Evolutionary conservation across 371 early-diverging fungal species (phyloP), one percentile per base, ranked within the genome.

Genomic region (Rhizopus sp.): DNA sequence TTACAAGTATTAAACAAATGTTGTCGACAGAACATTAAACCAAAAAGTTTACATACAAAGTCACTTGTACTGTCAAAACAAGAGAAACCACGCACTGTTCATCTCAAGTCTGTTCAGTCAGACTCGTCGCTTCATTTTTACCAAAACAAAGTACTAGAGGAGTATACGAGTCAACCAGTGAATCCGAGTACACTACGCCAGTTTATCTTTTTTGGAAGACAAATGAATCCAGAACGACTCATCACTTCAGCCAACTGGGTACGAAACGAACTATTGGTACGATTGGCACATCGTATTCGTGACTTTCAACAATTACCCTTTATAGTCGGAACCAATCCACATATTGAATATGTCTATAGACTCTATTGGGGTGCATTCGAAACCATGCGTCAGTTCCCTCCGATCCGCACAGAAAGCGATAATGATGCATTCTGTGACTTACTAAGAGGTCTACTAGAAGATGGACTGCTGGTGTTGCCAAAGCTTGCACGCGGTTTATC

Each of bases 331-430:
- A 90, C 89, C 15, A 94, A 96, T 69, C 94, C 96, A 2, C 92
- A 94, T 65, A 87, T 97, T 58, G 85, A 90, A 51, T 80, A 73
- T 35, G 87, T 93, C 3, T 96, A 96, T 60, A 77, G 81, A 42
- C 84, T 93, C n/a, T 96, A 96, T 72, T 94, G 92, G 87, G 82
- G 83, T 13, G 94, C 95, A 0, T 96, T 97, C 69, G 92, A 94
- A 50, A 68, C 67, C 13, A 72, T 96, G 15, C 82, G 90, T 37
- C 70, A 82, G 17, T 75, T 89, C 12, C 85, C 87, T 1, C 69
- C 69, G 59, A 88, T 97, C 49, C 64, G 69, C 48, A 88, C 84
- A 6, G 58, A 89, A 44, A 83, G 90, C 17, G 86, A 92, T 51
- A 93, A 96, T 55, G 68, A 77, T 33, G 68, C 68, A 35, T 97